A percentile compares a stretch with the other conserved stretches of the same genome.
phyloP scores from a whole-genome alignment of 2,329 filamentous ascomycete species.

The Neoscytalidium dimidiatum region DNA sequence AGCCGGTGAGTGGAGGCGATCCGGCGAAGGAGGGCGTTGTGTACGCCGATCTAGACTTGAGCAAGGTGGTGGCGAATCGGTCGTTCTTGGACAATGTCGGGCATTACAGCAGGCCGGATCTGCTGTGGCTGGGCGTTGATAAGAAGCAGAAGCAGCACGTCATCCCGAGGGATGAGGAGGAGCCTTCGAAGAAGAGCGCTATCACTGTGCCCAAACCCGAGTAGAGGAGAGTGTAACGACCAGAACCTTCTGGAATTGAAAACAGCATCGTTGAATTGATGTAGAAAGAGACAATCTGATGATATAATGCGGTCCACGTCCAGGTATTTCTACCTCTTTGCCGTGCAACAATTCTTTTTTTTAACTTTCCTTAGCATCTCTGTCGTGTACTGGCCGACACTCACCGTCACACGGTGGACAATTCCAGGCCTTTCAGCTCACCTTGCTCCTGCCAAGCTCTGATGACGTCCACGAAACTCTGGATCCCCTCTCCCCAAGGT shows the following conservation, averaged over 20 bases:
- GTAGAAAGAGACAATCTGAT: background rate
- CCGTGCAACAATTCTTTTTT: too few relatives aligned
- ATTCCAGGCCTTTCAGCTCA: background rate
- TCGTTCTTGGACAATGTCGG: background rate
- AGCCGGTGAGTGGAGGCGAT: slow-evolving; percentile 36
- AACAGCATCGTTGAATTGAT: background rate
- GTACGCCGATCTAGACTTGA: slow-evolving; percentile 54
- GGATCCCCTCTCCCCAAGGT: background rate
- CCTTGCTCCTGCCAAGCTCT: background rate
- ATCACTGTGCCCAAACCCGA: background rate
- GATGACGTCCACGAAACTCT: background rate
- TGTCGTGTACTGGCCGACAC: background rate
- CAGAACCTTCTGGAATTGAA: background rate
- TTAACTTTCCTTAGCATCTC: too few relatives aligned
- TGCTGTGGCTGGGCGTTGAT: slow-evolving; percentile 10
- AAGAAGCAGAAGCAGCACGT: background rate
- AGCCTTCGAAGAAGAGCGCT: background rate
- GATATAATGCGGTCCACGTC: too few relatives aligned
- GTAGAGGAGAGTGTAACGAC: background rate
- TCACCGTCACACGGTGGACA: background rate
- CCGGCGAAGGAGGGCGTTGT: slow-evolving; percentile 49
- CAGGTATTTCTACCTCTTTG: too few relatives aligned
- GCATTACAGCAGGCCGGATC: slow-evolving; percentile 3
- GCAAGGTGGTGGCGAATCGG: slow-evolving; percentile 29
- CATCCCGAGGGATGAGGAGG: background rate